phyloP scores from a whole-genome alignment of 2,329 filamentous ascomycete species.

The Ophiocordyceps camponoti-leonardi region DNA sequence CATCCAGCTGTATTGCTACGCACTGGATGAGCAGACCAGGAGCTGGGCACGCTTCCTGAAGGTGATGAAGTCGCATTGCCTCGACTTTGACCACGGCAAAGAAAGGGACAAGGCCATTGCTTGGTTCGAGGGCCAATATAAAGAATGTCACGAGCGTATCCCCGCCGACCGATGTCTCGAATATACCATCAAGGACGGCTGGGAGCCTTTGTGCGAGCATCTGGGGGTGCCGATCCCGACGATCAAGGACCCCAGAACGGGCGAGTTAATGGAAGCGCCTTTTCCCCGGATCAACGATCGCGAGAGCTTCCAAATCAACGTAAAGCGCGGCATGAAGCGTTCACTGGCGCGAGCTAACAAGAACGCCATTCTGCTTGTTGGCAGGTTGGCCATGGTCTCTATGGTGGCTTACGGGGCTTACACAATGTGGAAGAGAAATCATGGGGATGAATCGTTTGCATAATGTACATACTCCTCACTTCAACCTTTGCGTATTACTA shows the following conservation, averaged over 20 bases:
- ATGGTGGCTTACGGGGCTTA: conserved; percentile 9
- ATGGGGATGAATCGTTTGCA: neutral
- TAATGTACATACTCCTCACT: neutral
- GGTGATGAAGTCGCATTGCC: conserved; percentile 52
- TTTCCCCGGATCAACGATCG: conserved; percentile 17
- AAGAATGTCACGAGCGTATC: conserved; percentile 13
- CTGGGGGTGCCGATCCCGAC: conserved; percentile 18
- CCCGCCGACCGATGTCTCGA: conserved; percentile 15
- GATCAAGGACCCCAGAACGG: conserved; percentile 13
- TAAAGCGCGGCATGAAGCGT: conserved; percentile 1
- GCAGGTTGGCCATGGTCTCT: conserved; percentile 8
- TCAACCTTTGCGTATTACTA: no score
- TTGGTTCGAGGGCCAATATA: conserved; percentile 30
- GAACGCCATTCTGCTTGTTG: conserved; percentile 9
- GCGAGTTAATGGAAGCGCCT: conserved; percentile 13
- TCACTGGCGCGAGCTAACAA: conserved; percentile 8
- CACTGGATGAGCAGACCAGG: conserved; percentile 26
- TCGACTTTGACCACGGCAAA: conserved; percentile 50
- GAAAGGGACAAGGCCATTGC: conserved; percentile 48
- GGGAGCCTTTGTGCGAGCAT: conserved; percentile 20
- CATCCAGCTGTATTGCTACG: conserved; percentile 10
- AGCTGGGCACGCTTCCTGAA: conserved; percentile 44
- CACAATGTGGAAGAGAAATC: neutral
- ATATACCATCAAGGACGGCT: conserved; percentile 17
- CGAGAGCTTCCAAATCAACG: conserved; percentile 7